phyloP scores from a whole-genome alignment of 2,329 filamentous ascomycete genomes.

The Incumbomyces lentus region DNA sequence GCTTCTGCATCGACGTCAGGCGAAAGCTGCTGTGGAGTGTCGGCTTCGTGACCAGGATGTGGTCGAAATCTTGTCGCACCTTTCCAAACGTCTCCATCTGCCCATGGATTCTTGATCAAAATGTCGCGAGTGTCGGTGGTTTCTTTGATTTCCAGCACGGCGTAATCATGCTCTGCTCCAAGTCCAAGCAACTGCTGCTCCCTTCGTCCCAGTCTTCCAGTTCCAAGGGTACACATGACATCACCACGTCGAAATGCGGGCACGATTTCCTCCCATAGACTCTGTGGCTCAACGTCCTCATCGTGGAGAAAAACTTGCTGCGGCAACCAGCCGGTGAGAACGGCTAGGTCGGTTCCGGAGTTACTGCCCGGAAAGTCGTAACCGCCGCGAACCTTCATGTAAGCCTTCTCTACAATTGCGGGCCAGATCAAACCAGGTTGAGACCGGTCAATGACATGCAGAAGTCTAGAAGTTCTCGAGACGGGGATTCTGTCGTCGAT shows the following conservation, averaged over 20 bases:
- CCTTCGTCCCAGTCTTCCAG: slow-evolving; percentile 64
- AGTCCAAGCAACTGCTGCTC: slow-evolving; percentile 75
- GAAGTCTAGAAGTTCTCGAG: slow-evolving; percentile 61
- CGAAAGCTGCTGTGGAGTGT: not conserved
- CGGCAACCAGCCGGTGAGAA: slow-evolving; percentile 90
- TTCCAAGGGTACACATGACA: slow-evolving; percentile 81
- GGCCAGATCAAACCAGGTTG: slow-evolving; percentile 83
- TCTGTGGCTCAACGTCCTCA: slow-evolving; percentile 65
- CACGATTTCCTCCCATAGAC: slow-evolving; percentile 68
- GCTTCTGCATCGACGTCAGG: slow-evolving; percentile 11
- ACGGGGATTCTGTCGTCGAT: slow-evolving; percentile 82
- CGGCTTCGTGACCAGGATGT: slow-evolving; percentile 9
- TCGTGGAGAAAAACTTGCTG: slow-evolving; percentile 89
- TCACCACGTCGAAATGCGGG: slow-evolving; percentile 66
- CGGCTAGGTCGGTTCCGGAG: slow-evolving; percentile 87
- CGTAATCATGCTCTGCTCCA: slow-evolving; percentile 87
- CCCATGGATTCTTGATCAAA: slow-evolving; percentile 94
- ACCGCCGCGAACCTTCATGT: slow-evolving; percentile 85
- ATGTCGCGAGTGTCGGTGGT: slow-evolving; percentile 53
- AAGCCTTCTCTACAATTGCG: slow-evolving; percentile 87
- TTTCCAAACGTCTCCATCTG: slow-evolving; percentile 48
- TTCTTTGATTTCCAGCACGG: slow-evolving; percentile 68
- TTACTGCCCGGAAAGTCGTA: slow-evolving; percentile 98
- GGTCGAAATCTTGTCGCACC: slow-evolving; percentile 19
- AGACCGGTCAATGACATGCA: slow-evolving; percentile 79